Evolutionary conservation across 768 basidiomycete species (phyloP).

Genomic region (Holtermanniella nyarrowii): DNA sequence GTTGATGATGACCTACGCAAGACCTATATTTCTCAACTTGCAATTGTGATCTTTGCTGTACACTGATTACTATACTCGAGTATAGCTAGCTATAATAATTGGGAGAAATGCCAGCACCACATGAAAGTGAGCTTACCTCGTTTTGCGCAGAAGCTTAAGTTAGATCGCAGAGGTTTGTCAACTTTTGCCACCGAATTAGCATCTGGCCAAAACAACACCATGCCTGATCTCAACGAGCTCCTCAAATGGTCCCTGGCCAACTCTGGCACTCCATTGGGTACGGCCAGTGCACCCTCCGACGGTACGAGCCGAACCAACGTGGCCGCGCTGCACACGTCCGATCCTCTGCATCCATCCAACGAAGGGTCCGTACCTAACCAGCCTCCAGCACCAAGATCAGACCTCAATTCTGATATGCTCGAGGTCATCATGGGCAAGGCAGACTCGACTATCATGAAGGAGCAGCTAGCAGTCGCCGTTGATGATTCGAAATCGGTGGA

Average conservation of each 20-base stretch:
- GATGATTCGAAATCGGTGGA: conserved; percentile 31
- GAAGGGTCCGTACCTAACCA: conserved; percentile 1
- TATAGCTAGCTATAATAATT: not conserved
- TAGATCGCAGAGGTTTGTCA: not conserved
- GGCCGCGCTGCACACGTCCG: conserved; percentile 25
- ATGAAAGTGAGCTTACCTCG: no score
- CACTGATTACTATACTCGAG: not conserved
- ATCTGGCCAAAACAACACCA: conserved; percentile 5
- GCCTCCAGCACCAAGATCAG: conserved; percentile 12
- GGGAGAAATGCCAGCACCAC: not conserved
- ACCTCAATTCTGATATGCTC: conserved; percentile 34
- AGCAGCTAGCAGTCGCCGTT: conserved; percentile 37
- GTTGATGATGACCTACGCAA: not conserved
- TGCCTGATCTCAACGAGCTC: conserved; percentile 35
- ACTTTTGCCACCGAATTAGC: not conserved
- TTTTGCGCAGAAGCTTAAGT: not conserved
- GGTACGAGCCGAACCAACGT: conserved; percentile 15
- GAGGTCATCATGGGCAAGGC: conserved; percentile 41
- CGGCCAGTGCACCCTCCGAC: not conserved
- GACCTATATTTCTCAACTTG: no score
- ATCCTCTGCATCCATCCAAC: conserved; percentile 13
- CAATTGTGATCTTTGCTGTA: not conserved
- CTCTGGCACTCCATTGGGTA: conserved; percentile 7
- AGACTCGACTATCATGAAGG: conserved; percentile 40
- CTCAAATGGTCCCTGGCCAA: conserved; percentile 35